phyloP scores from a whole-genome alignment of 1,284 basidiomycete species.

The Malassezia sympodialis region DNA sequence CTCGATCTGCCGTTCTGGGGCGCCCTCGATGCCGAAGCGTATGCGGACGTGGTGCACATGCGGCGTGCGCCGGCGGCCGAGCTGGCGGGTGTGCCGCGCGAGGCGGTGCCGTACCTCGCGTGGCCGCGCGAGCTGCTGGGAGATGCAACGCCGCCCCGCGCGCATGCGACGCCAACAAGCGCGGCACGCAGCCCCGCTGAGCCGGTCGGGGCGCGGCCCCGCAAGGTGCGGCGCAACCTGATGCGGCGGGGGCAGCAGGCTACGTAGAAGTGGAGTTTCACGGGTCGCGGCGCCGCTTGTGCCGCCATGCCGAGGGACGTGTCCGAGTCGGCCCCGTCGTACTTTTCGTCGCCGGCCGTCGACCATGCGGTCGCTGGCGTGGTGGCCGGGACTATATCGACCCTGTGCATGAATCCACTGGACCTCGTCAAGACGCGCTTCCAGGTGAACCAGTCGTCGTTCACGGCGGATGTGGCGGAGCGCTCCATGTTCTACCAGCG shows the following conservation, averaged over 20 bases:
- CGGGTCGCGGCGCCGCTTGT: neutral
- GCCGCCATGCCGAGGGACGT: neutral
- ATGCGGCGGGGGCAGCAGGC: constrained; percentile 55
- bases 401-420: constrained; percentile 92
- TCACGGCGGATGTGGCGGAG: constrained; percentile 2
- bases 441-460: constrained; percentile 55
- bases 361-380: constrained; percentile 92
- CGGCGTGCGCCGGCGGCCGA: constrained; percentile 25
- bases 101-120: constrained; percentile 67
- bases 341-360: constrained; percentile 46
- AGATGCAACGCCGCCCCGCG: neutral
- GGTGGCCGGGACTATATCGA: constrained; percentile 81
- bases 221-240: constrained; percentile 70
- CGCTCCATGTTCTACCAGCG: constrained; percentile 7
- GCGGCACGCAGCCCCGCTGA: neutral
- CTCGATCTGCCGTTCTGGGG: constrained; percentile 78
- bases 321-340: constrained; percentile 20
- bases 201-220: constrained; percentile 58
- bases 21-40: constrained; percentile 63
- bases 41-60: constrained; percentile 23
- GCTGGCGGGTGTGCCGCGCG: constrained; percentile 56
- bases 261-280: neutral
- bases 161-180: neutral
- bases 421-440: constrained; percentile 93
- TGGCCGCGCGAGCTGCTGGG: constrained; percentile 54